Evolutionary conservation across 805 yeast genomes (phyloP).

Genomic region (Ogataea wickerhamii): DNA sequence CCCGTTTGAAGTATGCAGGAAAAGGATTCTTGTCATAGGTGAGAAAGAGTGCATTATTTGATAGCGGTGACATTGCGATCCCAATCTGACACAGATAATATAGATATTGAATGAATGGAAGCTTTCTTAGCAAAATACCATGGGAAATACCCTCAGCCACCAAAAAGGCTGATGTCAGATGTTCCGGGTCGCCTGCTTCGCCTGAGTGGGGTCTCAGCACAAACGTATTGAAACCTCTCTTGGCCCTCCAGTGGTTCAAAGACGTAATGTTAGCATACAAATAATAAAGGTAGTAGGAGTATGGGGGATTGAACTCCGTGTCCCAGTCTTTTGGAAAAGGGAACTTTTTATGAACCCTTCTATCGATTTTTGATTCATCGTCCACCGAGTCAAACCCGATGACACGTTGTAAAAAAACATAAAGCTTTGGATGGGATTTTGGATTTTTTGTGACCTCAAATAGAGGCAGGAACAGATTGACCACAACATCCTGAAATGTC

Average conservation of each 20-base stretch:
- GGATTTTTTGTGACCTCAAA: conserved; percentile 90
- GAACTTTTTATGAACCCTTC: conserved; percentile 73
- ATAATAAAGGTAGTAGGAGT: conserved; percentile 90
- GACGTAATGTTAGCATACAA: conserved; percentile 82
- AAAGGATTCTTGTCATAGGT: conserved; percentile 98
- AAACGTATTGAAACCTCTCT: conserved; percentile 78
- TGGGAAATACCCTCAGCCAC: conserved; percentile 92
- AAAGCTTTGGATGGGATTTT: conserved; percentile 81
- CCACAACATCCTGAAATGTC: conserved; percentile 71
- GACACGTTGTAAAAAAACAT: conserved; percentile 85
- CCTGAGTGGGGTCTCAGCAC: conserved; percentile 98
- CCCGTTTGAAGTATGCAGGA: conserved; percentile 84
- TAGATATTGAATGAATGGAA: conserved; percentile 92
- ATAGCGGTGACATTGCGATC: conserved; percentile 96
- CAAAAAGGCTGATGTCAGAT: conserved; percentile 82
- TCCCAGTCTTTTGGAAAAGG: conserved; percentile 89
- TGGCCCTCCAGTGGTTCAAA: conserved; percentile 76
- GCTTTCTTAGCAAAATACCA: conserved; percentile 87
- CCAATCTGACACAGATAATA: conserved; percentile 94
- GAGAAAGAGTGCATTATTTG: conserved; percentile 92
- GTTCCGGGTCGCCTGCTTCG: conserved; percentile 99
- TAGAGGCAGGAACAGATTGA: conserved; percentile 79
- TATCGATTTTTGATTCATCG: conserved; percentile 92
- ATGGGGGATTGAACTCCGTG: conserved; percentile 83
- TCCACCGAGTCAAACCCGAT: conserved; percentile 98